Conservation (phyloP, 2,329 filamentous ascomycete genomes). For the Hypoxylon sp. region DNA sequence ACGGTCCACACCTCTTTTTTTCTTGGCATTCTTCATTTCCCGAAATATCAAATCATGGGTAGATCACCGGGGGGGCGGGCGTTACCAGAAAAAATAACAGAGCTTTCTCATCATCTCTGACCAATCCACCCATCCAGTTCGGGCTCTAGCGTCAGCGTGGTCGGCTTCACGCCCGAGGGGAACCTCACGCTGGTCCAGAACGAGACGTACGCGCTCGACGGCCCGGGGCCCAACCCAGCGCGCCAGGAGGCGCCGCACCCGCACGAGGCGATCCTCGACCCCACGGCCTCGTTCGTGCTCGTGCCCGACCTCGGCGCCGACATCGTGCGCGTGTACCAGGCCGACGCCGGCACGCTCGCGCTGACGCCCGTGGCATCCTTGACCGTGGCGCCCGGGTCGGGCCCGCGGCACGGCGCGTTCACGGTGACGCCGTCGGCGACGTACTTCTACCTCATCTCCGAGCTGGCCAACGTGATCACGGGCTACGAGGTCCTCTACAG, state of each 20-base stretch:
- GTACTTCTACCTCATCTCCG: slow-evolving; percentile 71
- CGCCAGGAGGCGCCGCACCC: slow-evolving; percentile 71
- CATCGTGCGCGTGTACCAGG: slow-evolving; percentile 66
- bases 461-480: slow-evolving; percentile 68
- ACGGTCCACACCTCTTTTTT: slow-evolving; percentile 24
- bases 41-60: slow-evolving; percentile 36
- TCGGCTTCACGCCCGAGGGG: slow-evolving; percentile 51
- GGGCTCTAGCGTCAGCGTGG: slow-evolving; percentile 58
- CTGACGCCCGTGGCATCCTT: slow-evolving; percentile 57
- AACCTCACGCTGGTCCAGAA: slow-evolving; percentile 54
- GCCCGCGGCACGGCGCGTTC: slow-evolving; percentile 75
- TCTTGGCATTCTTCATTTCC: slow-evolving; percentile 26
- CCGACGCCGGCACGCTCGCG: slow-evolving; percentile 61
- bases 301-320: slow-evolving; percentile 76
- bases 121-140: slow-evolving; percentile 52
- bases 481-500: slow-evolving; percentile 68
- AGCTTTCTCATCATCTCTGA: slow-evolving; percentile 27
- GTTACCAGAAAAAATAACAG: slow-evolving; percentile 17
- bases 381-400: slow-evolving; percentile 63
- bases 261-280: slow-evolving; percentile 74
- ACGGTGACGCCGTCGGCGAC: slow-evolving; percentile 57
- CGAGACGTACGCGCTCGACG: slow-evolving; percentile 55
- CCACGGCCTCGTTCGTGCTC: slow-evolving; percentile 71
- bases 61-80: neutral
- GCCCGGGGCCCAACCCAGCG: slow-evolving; percentile 54